Evolutionary conservation across 164 flowering plant genomes (phyloP).

Genomic region (Annona cherimola): DNA sequence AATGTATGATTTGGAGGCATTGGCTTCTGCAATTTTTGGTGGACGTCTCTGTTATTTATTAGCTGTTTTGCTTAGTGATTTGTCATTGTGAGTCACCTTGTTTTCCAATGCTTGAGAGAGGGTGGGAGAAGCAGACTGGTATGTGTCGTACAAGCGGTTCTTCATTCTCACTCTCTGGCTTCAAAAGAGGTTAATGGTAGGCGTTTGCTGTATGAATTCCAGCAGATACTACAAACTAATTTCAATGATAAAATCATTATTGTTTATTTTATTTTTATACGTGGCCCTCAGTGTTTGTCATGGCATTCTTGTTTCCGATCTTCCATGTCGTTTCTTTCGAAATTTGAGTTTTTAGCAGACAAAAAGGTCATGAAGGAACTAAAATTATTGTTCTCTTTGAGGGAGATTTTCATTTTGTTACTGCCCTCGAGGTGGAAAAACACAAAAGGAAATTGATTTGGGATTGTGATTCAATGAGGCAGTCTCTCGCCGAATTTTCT

Average conservation of each 20-base stretch:
- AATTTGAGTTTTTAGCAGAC: too few species aligned
- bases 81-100: not conserved
- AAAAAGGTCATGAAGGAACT: too few species aligned
- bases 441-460: too few species aligned
- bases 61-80: slow-evolving; percentile 5
- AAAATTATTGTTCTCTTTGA: too few species aligned
- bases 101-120: not conserved
- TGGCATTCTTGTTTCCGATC: not conserved
- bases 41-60: not conserved
- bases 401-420: too few species aligned
- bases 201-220: slow-evolving; percentile 3
- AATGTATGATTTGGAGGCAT: not conserved
- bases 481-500: too few species aligned
- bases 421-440: too few species aligned
- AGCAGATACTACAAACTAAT: slow-evolving; percentile 2
- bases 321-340: too few species aligned
- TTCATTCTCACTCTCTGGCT: not conserved
- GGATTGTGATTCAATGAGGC: too few species aligned
- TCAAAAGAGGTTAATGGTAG: not conserved
- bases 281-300: too few species aligned
- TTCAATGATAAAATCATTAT: not conserved
- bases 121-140: not conserved
- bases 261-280: not conserved
- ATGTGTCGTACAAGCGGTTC: not conserved
- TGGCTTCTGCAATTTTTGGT: not conserved